Evolutionary conservation across 2,329 filamentous ascomycete genomes (phyloP), one percentile per base, ranked within the genome.

Genomic region (Calonectria pseudoreteaudii): DNA sequence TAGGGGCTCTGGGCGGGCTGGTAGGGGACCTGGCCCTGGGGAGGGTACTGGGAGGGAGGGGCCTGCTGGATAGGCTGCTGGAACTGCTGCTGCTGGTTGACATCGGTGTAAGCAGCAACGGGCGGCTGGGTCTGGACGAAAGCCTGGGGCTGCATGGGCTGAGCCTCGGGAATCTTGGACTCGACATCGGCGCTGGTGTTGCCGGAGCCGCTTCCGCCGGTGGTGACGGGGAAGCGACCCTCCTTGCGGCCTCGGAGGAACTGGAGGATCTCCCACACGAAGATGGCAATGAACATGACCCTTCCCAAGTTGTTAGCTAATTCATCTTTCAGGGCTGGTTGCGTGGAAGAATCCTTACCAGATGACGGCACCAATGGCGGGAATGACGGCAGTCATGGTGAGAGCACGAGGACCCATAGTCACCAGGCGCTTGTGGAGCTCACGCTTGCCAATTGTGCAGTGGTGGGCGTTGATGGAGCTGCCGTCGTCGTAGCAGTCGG

Each of bases 281-380:
- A 84, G 41, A 82, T 82, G 13, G 78, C 82, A 41, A 86, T 81
- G 73, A 85, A 87, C 11, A 86, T 79, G 26, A 87, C 69, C 81
- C 85, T 86, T 31, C 44, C n/a, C 9, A 4, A 0, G 28, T 52
- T 3, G 62, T 75, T 60, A 80, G 75, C 41, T 28, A 6, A 18
- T 7, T 10, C n/a, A 41, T n/a, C 14, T 3, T 8, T 50, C 3
- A 14, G 14, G 13, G 9, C 8, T 60, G 9, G 2, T 50, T 31
- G 14, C 16, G 18, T 16, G 20, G 41, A 14, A 20, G 4, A 31
- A 80, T 4, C 85, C 85, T 79, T 75, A 86, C 85, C 86, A 85
- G 68, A 86, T 76, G 5, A 89, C 71, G 20, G 87, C 87, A 28
- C 86, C 86, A 1, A 89, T 60, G 11, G 86, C 86, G 2, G 87